These are phyloP conservation scores for Mycena floridula DNA, from an alignment of 768 basidiomycete species.

Conservation along the genomic window DNA sequence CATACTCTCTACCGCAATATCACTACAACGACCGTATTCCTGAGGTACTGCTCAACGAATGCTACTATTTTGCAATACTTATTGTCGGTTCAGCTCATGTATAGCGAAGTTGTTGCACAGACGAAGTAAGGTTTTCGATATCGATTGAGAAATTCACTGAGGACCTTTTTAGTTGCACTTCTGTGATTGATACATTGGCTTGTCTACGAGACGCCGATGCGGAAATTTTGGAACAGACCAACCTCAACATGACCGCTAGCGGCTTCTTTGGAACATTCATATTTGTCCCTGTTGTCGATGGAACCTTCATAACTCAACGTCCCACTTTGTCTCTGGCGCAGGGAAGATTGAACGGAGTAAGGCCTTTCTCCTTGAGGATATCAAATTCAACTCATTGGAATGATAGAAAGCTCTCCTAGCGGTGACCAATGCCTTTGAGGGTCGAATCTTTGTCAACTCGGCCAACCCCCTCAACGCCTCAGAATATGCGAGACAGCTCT, in stretches of 20 bases:
- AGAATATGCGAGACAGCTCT: constrained; percentile 16
- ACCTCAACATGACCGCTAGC: constrained; percentile 15
- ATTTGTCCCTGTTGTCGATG: constrained; percentile 31
- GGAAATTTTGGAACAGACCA: constrained; percentile 17
- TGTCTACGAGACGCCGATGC: constrained; percentile 16
- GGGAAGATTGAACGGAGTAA: constrained; percentile 26
- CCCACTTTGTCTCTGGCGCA: constrained; percentile 22
- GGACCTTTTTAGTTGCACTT: constrained; percentile 15
- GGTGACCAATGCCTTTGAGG: constrained; percentile 25
- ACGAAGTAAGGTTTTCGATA: constrained; percentile 8
- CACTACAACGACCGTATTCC: constrained; percentile 22
- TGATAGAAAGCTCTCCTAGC: constrained; percentile 17
- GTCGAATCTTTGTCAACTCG: constrained; percentile 19
- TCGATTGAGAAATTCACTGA: background rate
- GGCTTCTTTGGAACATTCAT: constrained; percentile 24
- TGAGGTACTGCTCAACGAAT: too few species aligned
- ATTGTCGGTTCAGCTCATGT: constrained; percentile 9
- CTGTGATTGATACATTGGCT: constrained; percentile 6
- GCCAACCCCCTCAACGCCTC: constrained; percentile 11
- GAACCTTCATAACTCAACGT: constrained; percentile 24
- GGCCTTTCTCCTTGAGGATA: too few species aligned
- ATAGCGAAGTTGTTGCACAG: constrained; percentile 14
- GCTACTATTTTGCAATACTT: too few species aligned
- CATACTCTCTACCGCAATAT: constrained; percentile 26
- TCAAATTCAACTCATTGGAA: too few species aligned